These are phyloP conservation scores for Rosa hybrid DNA, from an alignment of 331 rosid genomes.

Conservation along the genomic window DNA sequence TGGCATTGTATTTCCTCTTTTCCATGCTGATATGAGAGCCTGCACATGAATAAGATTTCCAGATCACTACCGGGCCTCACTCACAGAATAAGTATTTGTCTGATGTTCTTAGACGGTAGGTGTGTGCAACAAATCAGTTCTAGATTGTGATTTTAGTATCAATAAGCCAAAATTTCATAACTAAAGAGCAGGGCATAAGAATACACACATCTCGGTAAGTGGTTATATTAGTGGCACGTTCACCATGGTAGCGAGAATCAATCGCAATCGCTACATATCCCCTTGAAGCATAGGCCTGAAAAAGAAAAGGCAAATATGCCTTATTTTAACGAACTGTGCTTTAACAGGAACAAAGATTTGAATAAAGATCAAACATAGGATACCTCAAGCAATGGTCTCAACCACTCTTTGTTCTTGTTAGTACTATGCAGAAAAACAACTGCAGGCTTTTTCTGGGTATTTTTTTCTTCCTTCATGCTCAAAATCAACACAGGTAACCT, in stretches of 20 bases:
- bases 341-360: not conserved
- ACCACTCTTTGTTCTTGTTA: constrained; percentile 61
- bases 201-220: constrained; percentile 62
- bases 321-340: constrained; percentile 10
- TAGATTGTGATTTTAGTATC: not conserved
- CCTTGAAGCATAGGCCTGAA: constrained; percentile 87
- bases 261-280: constrained; percentile 74
- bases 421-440: constrained; percentile 78
- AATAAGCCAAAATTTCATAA: not conserved
- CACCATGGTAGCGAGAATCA: constrained; percentile 96
- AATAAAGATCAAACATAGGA: not conserved
- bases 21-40: constrained; percentile 93
- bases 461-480: constrained; percentile 69
- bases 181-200: constrained; percentile 1
- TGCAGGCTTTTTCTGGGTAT: constrained; percentile 56
- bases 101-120: not conserved
- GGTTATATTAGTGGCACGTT: constrained; percentile 68
- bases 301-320: constrained; percentile 18
- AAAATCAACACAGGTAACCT: constrained; percentile 68
- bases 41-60: constrained; percentile 28
- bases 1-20: constrained; percentile 72
- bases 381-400: constrained; percentile 87
- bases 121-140: not conserved
- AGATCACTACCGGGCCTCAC: constrained; percentile 21
- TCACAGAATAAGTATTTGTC: constrained; percentile 6